Evolutionary conservation across 805 yeast species (phyloP).

Genomic region (Lipomyces yamanashiensis): DNA sequence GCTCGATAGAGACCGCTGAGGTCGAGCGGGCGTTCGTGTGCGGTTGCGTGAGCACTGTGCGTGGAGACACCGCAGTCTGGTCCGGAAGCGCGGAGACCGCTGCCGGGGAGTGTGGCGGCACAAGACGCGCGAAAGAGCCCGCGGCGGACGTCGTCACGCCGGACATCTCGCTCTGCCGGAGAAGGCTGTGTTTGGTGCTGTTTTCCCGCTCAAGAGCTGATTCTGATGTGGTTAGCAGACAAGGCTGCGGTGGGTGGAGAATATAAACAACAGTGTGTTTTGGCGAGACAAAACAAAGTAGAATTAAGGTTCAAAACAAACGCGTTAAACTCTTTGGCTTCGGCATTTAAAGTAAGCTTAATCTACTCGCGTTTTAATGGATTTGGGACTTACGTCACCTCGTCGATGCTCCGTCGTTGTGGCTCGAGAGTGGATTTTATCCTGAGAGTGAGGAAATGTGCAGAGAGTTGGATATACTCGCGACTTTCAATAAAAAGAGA

Average conservation of each 20-base stretch:
- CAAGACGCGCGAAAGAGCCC: constrained; percentile 16
- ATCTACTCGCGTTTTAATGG: background rate
- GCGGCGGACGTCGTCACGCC: constrained; percentile 6
- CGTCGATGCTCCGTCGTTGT: background rate
- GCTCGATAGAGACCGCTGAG: constrained; percentile 3
- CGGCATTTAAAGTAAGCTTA: background rate
- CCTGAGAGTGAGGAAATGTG: too few relatives aligned
- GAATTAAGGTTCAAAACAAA: too few relatives aligned
- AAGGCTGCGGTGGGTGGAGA: too few relatives aligned
- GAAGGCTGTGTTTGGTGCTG: background rate
- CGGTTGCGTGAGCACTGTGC: constrained; percentile 18
- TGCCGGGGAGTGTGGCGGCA: constrained; percentile 31
- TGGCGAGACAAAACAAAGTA: too few relatives aligned
- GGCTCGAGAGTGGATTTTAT: too few relatives aligned
- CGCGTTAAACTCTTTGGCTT: too few relatives aligned
- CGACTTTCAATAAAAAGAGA: too few relatives aligned
- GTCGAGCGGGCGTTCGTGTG: constrained; percentile 11
- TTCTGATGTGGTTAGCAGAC: background rate
- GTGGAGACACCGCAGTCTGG: constrained; percentile 28
- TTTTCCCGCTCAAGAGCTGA: background rate
- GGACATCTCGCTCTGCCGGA: constrained; percentile 7
- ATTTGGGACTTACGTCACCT: background rate
- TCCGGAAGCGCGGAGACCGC: constrained; percentile 33
- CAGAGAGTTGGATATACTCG: too few relatives aligned
- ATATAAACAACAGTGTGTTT: too few relatives aligned